phyloP scores from a whole-genome alignment of 208 protist species.

The Acanthamoeba comandoni region DNA sequence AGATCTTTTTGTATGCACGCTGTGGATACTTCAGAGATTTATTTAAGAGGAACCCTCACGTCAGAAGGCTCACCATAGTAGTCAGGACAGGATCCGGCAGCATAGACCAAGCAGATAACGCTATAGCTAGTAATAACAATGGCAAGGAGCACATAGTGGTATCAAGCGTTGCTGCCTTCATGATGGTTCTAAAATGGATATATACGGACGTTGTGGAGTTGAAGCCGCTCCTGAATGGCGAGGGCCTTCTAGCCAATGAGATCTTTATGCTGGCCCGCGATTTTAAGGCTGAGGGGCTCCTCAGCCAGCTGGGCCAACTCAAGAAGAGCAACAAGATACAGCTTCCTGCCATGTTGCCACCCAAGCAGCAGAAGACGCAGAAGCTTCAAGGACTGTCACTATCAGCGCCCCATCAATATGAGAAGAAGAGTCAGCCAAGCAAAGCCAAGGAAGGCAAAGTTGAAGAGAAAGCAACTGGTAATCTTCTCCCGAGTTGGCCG shows the following conservation, averaged over 20 bases:
- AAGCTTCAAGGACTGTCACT: no score
- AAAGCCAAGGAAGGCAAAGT: slow-evolving; percentile 5
- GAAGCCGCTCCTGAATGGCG: no score
- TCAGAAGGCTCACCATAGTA: slow-evolving; percentile 52
- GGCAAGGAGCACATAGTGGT: no score
- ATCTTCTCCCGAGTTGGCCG: no score
- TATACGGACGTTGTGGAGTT: slow-evolving; percentile 44
- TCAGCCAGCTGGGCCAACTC: slow-evolving; percentile 21
- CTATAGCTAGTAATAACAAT: background rate
- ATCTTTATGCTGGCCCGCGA: slow-evolving; percentile 27
- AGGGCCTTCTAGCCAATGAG: slow-evolving; percentile 5
- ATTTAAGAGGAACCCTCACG: slow-evolving; percentile 21
- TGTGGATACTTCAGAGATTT: slow-evolving; percentile 55
- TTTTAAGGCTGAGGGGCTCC: slow-evolving; percentile 51
- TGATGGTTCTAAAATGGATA: slow-evolving; percentile 59
- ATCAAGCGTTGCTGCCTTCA: slow-evolving; percentile 27
- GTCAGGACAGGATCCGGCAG: background rate
- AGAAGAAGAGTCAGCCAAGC: background rate
- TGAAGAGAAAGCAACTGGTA: background rate
- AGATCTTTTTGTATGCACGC: slow-evolving; percentile 52
- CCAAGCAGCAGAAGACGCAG: no score
- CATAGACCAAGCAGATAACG: background rate
- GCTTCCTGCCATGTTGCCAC: no score
- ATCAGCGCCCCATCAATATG: no score
- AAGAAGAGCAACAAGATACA: no score